Base-by-base conservation (phyloP, 441 rosid genomes). In the Euphorbia corollata region DNA sequence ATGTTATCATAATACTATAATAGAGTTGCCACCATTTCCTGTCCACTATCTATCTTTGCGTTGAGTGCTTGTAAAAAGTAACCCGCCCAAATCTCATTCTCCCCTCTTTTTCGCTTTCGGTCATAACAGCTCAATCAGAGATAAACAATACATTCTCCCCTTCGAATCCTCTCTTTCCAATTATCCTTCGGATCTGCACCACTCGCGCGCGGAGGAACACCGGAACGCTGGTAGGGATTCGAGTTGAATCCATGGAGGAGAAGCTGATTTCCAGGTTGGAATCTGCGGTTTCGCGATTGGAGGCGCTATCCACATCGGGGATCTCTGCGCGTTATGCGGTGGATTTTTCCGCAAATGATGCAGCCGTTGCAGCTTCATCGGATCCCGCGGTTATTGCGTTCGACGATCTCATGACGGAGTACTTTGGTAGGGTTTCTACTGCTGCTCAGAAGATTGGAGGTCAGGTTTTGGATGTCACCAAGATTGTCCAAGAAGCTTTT, bases 371-470 rank as follows among this genome's bases (percentile, higher is more conserved):
- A 50, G 79, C 76, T 61, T 59, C 79, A 47, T 61, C 82, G 67
- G 97, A 89, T 83, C 96, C 93, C 36, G 75, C 90, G 70, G 85
- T 89, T 77, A 6, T 73, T 74, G 97, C 99, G 60, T 91, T 84
- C 61, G 90, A 85, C 32, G 92, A 88, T 78, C 72, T 89, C 68
- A 82, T 80, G 67, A 71, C 77, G 61, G 79, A 85, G 74, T 83
- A 76, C 58, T 74, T 86, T 5, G 82, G 80, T 68, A 86, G 84
- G 83, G 86, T 82, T 75, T 71, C 78, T 20, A 47, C 24, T 22
- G 90, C 90, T 36, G 97, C 98, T 5, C 92, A 84, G 85, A 88
- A 84, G 79, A 89, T 94, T 75, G 97, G 99, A 61, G 99, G 98
- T 34, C 83, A 74, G 75, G 99, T 91, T 73, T 78, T 84, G 58